phyloP scores from a whole-genome alignment of 1,284 basidiomycete genomes.

The Trichosporon inkin region DNA sequence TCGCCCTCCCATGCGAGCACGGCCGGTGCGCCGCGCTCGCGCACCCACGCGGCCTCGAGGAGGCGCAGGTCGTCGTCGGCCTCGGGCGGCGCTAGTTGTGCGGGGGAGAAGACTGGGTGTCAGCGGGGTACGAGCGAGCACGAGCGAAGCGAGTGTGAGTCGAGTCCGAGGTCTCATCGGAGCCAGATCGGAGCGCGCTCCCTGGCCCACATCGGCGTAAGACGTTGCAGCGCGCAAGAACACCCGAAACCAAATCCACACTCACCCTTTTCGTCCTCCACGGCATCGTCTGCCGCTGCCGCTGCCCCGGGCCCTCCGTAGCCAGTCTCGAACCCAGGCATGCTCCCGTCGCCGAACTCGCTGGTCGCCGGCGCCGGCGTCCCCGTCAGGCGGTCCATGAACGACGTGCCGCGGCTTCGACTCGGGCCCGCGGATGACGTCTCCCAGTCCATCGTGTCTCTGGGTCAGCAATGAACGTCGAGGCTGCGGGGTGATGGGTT shows the following conservation, averaged over 20 bases:
- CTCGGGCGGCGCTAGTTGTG: background rate
- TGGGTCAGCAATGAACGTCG: too few species aligned
- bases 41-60: slow-evolving; percentile 74
- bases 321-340: background rate
- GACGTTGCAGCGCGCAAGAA: too few species aligned
- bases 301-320: too few species aligned
- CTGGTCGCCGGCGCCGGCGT: background rate
- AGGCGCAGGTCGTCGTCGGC: slow-evolving; percentile 35
- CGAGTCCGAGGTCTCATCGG: too few species aligned
- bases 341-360: background rate
- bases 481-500: too few species aligned
- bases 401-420: background rate
- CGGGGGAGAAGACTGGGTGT: background rate
- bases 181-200: too few species aligned
- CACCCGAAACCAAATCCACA: too few species aligned
- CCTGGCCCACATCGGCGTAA: too few species aligned
- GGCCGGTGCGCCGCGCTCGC: slow-evolving; percentile 77
- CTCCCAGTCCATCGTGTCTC: slow-evolving; percentile 1
- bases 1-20: slow-evolving; percentile 71
- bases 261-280: too few species aligned
- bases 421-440: background rate
- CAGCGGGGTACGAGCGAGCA: background rate
- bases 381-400: background rate
- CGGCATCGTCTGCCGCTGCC: too few species aligned
- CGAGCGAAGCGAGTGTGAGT: background rate